Evolutionary conservation across 257 asterid genomes (phyloP), one percentile per base, ranked within the genome.

Genomic region (Haberlea rhodopensis): DNA sequence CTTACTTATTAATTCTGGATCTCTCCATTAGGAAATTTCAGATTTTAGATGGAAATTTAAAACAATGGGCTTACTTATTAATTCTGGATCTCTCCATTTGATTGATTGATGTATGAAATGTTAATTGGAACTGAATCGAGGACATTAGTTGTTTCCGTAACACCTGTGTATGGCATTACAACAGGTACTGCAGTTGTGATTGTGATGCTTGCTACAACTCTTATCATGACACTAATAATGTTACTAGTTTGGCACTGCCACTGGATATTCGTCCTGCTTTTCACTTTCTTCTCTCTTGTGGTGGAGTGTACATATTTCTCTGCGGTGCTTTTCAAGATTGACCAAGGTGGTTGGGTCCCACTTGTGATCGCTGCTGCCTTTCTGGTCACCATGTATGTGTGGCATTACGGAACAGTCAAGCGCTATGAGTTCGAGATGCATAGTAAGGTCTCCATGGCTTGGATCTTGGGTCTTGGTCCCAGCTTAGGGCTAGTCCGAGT

Each of bases 301-400:
- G 74, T 84, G 8, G 95, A 89, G 75, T 73, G 80, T 51, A 76
- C 86, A 5, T 89, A 86, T 81, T 81, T 86, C 73, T 78, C 87
- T 0, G 80, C 92, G 0, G 95, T 85, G 16, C 79, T 89, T 63
- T 71, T 79, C 70, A 89, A 89, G 70, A 74, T 89, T 9, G 76
- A 85, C 56, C 96, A 89, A 74, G 96, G 92, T 5, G 96, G 95
- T 40, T 89, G 95, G 95, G 90, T 89, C 22, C 86, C 95, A 0
- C 82, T 89, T 18, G 87, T 80, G 65, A 81, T 86, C 9, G 87
- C 90, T 24, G 85, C 85, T 5, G 79, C 79, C 32, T 84, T 89
- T 78, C 80, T 89, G 26, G 60, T 78, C 57, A 79, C 86, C 72
- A 86, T 86, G 92, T 78, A 60, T 11, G 78, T 78, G 54, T 89